Conservation (phyloP, 352 stramenopile genomes). For the Phytophthora tentaculata region DNA sequence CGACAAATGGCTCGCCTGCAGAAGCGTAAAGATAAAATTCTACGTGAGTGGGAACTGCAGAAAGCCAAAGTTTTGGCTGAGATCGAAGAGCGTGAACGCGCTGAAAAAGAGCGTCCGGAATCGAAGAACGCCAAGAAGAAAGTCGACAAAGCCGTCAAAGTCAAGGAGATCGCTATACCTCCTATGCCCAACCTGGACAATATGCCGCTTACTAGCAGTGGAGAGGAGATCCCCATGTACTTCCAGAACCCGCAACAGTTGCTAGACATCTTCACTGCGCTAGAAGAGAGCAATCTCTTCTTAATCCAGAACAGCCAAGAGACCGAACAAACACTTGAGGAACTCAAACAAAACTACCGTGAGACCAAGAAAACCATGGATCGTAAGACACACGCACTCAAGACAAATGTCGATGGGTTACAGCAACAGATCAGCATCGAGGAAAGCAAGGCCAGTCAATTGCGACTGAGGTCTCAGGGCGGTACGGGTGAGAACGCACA, state of each 20-base stretch:
- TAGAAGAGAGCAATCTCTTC: constrained; percentile 97
- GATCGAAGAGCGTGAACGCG: constrained; percentile 69
- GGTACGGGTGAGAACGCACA: constrained; percentile 88
- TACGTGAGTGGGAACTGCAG: constrained; percentile 74
- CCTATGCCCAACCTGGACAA: constrained; percentile 74
- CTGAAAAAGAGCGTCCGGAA: constrained; percentile 64
- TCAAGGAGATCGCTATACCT: constrained; percentile 54
- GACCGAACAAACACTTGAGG: constrained; percentile 94
- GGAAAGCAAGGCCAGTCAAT: constrained; percentile 81
- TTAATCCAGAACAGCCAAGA: constrained; percentile 96
- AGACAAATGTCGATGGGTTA: constrained; percentile 91
- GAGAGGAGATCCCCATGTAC: constrained; percentile 95
- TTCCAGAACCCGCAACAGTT: constrained; percentile 94
- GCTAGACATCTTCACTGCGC: constrained; percentile 92
- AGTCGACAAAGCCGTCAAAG: constrained; percentile 57
- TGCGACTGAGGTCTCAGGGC: constrained; percentile 69
- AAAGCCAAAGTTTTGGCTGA: constrained; percentile 59
- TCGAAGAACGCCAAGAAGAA: constrained; percentile 57
- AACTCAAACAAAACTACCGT: constrained; percentile 94
- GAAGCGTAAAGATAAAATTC: constrained; percentile 72
- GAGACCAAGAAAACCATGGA: constrained; percentile 92
- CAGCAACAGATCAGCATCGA: constrained; percentile 88
- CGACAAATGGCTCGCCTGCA: constrained; percentile 68
- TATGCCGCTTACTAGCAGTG: constrained; percentile 75
- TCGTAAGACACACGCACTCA: constrained; percentile 82